Percentiles rank a stretch among this genome's conserved stretches.
Conservation (phyloP, 305 asterid species). For the Lippia alba region DNA sequence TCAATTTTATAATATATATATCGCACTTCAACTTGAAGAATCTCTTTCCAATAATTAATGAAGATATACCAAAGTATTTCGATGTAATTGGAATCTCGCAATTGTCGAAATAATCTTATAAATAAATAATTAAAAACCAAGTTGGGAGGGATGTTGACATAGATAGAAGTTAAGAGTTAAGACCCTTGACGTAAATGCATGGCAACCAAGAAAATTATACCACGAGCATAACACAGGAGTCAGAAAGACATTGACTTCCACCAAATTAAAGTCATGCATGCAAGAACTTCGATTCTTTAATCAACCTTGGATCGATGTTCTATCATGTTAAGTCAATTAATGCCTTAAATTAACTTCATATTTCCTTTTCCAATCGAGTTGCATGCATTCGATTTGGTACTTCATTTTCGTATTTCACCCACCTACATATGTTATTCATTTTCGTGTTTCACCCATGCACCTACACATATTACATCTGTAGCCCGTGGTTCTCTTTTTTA, state of each 20-base stretch:
- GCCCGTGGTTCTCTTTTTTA: no score
- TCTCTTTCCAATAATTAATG: no score
- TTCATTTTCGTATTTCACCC: no score
- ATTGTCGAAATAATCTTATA: not conserved
- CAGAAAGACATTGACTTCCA: constrained; percentile 34
- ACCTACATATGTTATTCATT: no score
- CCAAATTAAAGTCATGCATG: constrained; percentile 30
- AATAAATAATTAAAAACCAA: constrained; percentile 20
- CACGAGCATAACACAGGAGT: not conserved
- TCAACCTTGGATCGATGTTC: constrained; percentile 14
- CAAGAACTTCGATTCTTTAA: constrained; percentile 20
- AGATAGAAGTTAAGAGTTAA: not conserved
- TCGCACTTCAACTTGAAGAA: no score
- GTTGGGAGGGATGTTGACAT: constrained; percentile 37
- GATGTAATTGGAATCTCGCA: not conserved
- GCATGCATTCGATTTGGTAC: no score
- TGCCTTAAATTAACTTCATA: not conserved
- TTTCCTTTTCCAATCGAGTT: not conserved
- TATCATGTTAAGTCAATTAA: constrained; percentile 7
- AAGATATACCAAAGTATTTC: not conserved
- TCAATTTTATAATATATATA: no score
- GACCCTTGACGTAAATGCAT: constrained; percentile 38
- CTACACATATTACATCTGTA: no score
- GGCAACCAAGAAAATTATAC: constrained; percentile 19
- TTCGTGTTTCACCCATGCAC: no score